Base-by-base conservation (phyloP, 169 alveolate species). In the Eimeria falciformis region DNA sequence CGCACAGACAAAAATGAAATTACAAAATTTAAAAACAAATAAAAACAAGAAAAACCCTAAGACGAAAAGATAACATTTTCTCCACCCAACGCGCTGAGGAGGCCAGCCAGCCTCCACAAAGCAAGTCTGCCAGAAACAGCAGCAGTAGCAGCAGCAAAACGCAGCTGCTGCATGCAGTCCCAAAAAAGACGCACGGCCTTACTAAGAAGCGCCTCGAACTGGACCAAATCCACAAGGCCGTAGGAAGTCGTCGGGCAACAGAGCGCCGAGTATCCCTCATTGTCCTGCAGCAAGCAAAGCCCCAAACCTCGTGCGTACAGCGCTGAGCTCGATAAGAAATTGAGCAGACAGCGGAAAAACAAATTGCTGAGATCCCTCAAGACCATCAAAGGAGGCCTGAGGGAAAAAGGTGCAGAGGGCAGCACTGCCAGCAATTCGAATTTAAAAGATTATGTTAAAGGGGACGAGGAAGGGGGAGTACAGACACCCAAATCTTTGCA, bases 401-500 rank as follows among this genome's bases (percentile, higher is more conserved):
- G 40, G 40, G 40, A 33, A 2, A 33, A 33, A 33, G 40, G 40
- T 1, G 40, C 40, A 33, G 40, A 33, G 40, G 40, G 40, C 40
- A 33, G 40, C 40, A 33, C 40, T 33, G 40, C 40, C 40, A 33
- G 40, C 40, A 33, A 33, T 33, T 33, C 40, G 5, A 17, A 17
- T 53, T 17, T 5, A 53, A 53, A 4, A 5, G 65, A 9, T 17
- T 5, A 53, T 17, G n/a, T 3, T 53, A n/a, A 53, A 53, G n/a
- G 6, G 17, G 9, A 53, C 40, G 17, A 18, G 75, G 9, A 62
- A 40, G 29, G 29, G 0, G 5, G 25, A 62, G 27, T n/a, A 37
- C 81, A 14, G 55, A 73, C 84, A 27, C 84, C 62, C 33, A 73
- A 58, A 45, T 37, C n/a, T 62, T 73, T 58, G 29, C 50, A 73